Percentiles rank a stretch among this genome's conserved stretches.
These are phyloP conservation scores for Plantago coronopus DNA, from an alignment of 305 asterid genomes.

Conservation along the genomic window DNA sequence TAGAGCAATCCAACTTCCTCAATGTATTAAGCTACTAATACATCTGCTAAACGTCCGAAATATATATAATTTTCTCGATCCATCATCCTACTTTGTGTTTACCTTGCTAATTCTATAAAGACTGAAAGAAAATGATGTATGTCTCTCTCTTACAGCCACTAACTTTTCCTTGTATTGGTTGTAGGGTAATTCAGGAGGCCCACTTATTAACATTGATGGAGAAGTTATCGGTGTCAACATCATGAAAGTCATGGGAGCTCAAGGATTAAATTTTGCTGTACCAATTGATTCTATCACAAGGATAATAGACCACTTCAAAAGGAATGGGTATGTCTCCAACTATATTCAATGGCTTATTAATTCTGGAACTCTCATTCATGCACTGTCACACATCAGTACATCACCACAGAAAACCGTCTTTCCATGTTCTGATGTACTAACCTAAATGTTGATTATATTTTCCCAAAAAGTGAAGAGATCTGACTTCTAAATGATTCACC, in stretches of 20 bases:
- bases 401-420: not conserved
- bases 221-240: constrained; percentile 76
- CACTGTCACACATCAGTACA: no score
- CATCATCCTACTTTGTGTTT: no score
- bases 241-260: constrained; percentile 77
- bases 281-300: constrained; percentile 71
- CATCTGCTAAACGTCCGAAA: no score
- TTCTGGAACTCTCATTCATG: not conserved
- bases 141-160: constrained; percentile 3
- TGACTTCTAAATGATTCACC: no score
- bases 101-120: not conserved
- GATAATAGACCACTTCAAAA: constrained; percentile 71
- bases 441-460: not conserved
- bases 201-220: constrained; percentile 80
- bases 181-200: constrained; percentile 97
- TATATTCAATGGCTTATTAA: not conserved
- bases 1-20: no score
- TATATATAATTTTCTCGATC: no score
- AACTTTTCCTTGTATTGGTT: constrained; percentile 15
- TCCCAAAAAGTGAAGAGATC: no score
- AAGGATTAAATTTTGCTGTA: constrained; percentile 76
- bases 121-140: constrained; percentile 15
- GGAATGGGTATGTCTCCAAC: constrained; percentile 46
- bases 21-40: no score
- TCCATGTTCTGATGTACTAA: not conserved